Evolutionary conservation across 2,329 filamentous ascomycete species (phyloP).

Genomic region (Penicillium sp.): DNA sequence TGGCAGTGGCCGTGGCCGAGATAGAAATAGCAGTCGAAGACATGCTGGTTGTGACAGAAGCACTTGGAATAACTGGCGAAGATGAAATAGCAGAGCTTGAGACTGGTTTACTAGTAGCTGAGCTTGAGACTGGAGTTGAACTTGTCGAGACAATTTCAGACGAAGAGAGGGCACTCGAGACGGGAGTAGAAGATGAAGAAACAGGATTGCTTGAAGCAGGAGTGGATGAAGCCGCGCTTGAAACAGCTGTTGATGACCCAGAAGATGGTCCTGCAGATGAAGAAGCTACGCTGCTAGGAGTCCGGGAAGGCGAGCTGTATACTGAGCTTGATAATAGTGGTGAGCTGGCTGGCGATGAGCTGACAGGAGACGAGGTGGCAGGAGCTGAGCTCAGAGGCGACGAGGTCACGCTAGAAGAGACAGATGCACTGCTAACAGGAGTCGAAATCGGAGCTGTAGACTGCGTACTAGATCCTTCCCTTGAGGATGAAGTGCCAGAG

Average conservation of each 20-base stretch:
- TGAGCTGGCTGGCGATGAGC: neutral
- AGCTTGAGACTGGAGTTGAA: neutral
- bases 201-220: neutral
- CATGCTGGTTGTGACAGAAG: neutral
- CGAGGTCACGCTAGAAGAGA: neutral
- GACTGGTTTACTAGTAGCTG: neutral
- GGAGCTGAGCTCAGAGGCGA: neutral
- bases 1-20: constrained; percentile 19
- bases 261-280: neutral
- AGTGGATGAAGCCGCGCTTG: neutral
- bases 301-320: neutral
- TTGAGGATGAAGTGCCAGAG: neutral
- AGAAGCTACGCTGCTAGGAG: neutral
- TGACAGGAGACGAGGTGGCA: neutral
- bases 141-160: neutral
- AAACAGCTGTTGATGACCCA: neutral
- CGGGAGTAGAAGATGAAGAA: neutral
- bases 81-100: neutral
- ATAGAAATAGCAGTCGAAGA: neutral
- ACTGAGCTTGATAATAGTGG: neutral
- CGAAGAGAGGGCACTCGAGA: neutral
- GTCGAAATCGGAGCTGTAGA: neutral
- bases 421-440: neutral
- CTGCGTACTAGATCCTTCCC: neutral
- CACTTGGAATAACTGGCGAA: neutral